Percentiles rank a stretch among this genome's conserved stretches.
These are phyloP conservation scores for Puccinia hordei DNA, from an alignment of 1,284 basidiomycete genomes.

Conservation along the genomic window DNA sequence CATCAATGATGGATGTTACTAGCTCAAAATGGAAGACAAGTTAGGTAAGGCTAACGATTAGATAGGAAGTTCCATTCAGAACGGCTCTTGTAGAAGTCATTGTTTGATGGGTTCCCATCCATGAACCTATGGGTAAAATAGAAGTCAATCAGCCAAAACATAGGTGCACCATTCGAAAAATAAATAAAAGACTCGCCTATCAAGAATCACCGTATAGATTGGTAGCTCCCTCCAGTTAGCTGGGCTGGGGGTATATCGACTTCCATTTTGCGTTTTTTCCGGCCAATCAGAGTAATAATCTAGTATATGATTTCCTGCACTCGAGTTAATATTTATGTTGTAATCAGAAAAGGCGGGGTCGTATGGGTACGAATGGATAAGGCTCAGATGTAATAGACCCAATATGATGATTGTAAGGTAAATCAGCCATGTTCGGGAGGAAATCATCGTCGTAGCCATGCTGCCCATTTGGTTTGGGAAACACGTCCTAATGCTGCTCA, in stretches of 20 bases:
- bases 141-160: not conserved
- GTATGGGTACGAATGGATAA: constrained; percentile 61
- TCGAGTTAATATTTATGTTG: constrained; percentile 81
- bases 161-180: not conserved
- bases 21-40: not conserved
- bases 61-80: constrained; percentile 74
- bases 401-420: not conserved
- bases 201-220: constrained; percentile 79
- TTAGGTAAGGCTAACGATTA: constrained; percentile 30
- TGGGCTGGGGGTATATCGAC: constrained; percentile 72
- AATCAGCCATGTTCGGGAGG: not conserved
- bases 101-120: constrained; percentile 81
- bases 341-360: constrained; percentile 73
- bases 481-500: no score
- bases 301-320: constrained; percentile 67
- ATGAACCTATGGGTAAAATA: constrained; percentile 17
- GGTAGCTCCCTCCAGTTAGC: constrained; percentile 80
- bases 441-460: not conserved
- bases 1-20: not conserved
- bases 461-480: not conserved
- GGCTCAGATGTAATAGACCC: not conserved
- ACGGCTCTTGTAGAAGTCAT: constrained; percentile 77
- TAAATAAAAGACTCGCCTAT: constrained; percentile 73
- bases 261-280: constrained; percentile 65
- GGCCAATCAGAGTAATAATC: constrained; percentile 68